Conservation (phyloP, 495 filamentous ascomycete species). For the Aspergillus asperescens region DNA sequence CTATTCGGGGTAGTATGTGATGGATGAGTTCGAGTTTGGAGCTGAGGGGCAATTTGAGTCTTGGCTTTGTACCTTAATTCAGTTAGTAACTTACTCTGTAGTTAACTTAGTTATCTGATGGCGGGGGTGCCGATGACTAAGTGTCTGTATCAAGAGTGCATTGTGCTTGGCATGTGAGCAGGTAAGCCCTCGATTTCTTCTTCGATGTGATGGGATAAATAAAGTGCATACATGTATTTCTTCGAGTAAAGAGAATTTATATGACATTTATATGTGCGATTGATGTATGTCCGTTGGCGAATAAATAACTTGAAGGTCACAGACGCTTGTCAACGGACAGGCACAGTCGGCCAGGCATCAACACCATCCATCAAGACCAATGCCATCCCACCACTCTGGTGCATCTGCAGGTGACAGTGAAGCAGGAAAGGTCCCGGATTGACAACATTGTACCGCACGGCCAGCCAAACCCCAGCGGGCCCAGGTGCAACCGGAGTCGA, state of each 20-base stretch:
- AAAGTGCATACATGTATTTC: neutral
- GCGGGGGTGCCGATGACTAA: constrained; percentile 14
- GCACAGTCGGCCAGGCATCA: constrained; percentile 45
- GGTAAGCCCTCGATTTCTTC: neutral
- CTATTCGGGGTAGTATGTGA: neutral
- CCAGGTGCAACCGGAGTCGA: constrained; percentile 27
- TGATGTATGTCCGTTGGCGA: neutral
- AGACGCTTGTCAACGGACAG: neutral
- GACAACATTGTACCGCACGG: constrained; percentile 50
- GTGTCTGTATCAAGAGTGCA: neutral
- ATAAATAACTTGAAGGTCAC: neutral
- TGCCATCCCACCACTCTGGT: constrained; percentile 53
- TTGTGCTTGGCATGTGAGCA: constrained; percentile 1
- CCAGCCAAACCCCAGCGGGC: constrained; percentile 44
- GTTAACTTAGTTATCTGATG: constrained; percentile 3
- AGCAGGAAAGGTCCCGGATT: constrained; percentile 56
- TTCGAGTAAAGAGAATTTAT: no score
- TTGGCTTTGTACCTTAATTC: neutral
- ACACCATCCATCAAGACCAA: constrained; percentile 53
- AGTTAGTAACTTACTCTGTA: neutral
- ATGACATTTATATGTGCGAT: neutral
- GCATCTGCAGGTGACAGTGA: constrained; percentile 58
- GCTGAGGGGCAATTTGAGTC: constrained; percentile 5
- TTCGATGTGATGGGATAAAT: neutral
- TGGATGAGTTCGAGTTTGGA: neutral